phyloP scores from a whole-genome alignment of 106 monocot species.

The Chionographis japonica region DNA sequence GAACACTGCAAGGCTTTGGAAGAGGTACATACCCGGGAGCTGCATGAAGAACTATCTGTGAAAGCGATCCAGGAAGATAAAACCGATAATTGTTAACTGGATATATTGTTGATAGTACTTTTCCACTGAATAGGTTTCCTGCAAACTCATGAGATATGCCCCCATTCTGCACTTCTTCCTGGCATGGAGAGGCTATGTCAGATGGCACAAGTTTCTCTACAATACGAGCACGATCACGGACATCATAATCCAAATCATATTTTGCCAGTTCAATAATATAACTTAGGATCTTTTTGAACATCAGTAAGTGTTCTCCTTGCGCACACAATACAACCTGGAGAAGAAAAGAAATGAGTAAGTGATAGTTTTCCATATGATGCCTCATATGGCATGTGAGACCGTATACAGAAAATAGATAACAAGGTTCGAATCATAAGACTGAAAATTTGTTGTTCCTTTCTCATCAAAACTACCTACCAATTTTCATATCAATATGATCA shows the following conservation, averaged over 20 bases:
- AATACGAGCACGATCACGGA: constrained; percentile 80
- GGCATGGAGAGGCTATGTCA: not conserved
- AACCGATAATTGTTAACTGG: constrained; percentile 27
- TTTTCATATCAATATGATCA: too few species aligned
- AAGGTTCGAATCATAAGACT: too few species aligned
- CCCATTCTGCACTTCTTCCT: constrained; percentile 17
- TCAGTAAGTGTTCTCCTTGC: constrained; percentile 28
- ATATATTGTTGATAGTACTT: constrained; percentile 7
- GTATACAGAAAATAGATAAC: too few species aligned
- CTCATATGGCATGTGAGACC: too few species aligned
- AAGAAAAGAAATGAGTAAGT: not conserved
- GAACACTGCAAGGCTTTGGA: constrained; percentile 75
- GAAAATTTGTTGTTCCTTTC: too few species aligned
- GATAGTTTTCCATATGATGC: too few species aligned
- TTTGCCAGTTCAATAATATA: constrained; percentile 82
- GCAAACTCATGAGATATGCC: constrained; percentile 23
- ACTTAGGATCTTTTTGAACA: constrained; percentile 42
- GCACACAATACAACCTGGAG: constrained; percentile 46
- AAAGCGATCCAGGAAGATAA: constrained; percentile 93
- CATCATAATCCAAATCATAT: constrained; percentile 64
- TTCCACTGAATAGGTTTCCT: constrained; percentile 39
- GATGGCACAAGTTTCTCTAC: constrained; percentile 46
- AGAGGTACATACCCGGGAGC: constrained; percentile 87
- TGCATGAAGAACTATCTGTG: constrained; percentile 90
- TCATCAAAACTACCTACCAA: too few species aligned